These are phyloP conservation scores for Podaxis rugospora DNA, from an alignment of 768 basidiomycete genomes.

Conservation along the genomic window DNA sequence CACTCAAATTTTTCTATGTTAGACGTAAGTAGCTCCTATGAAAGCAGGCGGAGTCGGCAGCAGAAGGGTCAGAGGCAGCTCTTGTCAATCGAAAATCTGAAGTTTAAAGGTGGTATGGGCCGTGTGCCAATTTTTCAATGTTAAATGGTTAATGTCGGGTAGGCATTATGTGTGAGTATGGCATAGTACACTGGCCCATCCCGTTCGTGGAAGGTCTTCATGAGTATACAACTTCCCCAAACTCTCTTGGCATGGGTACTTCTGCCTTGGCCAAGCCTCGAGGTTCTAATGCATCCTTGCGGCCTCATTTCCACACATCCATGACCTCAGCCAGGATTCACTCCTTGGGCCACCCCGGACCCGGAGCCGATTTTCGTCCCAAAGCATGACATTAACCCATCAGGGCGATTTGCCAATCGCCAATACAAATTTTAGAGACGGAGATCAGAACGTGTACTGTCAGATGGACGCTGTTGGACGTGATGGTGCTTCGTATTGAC, in stretches of 20 bases:
- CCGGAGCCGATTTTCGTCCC: background rate
- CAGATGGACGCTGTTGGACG: background rate
- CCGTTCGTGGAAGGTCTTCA: background rate
- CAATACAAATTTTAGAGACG: background rate
- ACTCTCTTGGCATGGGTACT: background rate
- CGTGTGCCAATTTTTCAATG: background rate
- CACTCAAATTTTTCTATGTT: background rate
- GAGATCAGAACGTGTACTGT: background rate
- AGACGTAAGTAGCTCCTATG: background rate
- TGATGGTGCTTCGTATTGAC: background rate
- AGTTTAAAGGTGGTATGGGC: background rate
- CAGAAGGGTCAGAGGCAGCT: background rate
- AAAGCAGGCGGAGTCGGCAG: background rate
- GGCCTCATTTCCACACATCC: background rate
- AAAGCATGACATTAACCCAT: background rate
- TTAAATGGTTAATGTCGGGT: background rate
- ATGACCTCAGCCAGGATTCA: background rate
- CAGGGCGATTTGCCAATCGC: background rate
- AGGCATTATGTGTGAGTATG: background rate
- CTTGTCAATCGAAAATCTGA: background rate
- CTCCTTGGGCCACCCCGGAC: background rate
- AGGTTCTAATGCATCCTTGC: background rate
- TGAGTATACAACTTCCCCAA: background rate
- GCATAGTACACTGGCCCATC: background rate
- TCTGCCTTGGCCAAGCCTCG: background rate